Evolutionary conservation across 2,329 filamentous ascomycete genomes (phyloP).

Genomic region (Xylariales sp.): DNA sequence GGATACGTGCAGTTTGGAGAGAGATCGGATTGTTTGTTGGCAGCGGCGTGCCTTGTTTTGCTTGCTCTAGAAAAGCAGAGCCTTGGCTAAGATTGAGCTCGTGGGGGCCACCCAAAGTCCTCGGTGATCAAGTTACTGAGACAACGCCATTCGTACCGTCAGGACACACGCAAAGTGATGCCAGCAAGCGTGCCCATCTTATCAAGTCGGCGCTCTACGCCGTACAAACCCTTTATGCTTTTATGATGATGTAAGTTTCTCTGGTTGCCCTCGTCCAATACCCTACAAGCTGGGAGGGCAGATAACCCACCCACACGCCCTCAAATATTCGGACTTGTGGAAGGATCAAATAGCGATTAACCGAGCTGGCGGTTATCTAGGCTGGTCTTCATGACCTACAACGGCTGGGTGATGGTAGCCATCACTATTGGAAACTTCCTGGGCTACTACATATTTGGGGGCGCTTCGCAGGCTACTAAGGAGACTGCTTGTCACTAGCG

Average conservation of each 20-base stretch:
- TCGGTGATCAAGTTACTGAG: conserved; percentile 51
- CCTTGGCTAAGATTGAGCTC: conserved; percentile 5
- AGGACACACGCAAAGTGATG: conserved; percentile 54
- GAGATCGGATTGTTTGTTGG: too few relatives aligned
- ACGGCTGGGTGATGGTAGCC: conserved; percentile 93
- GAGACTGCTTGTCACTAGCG: conserved; percentile 82
- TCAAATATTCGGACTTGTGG: too few relatives aligned
- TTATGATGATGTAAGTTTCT: conserved; percentile 92
- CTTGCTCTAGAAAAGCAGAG: not conserved
- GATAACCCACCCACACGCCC: too few relatives aligned
- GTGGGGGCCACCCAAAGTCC: not conserved
- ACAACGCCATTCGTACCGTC: conserved; percentile 61
- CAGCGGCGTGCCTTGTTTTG: not conserved
- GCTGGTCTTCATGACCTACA: conserved; percentile 99
- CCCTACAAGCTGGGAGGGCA: too few relatives aligned
- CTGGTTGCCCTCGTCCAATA: too few relatives aligned
- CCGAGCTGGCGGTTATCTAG: conserved; percentile 39
- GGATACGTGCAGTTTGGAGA: not conserved
- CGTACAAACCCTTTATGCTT: conserved; percentile 95
- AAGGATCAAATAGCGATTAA: too few relatives aligned
- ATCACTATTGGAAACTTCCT: conserved; percentile 85
- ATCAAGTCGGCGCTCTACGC: conserved; percentile 83
- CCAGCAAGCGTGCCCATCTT: conserved; percentile 65
- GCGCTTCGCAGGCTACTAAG: conserved; percentile 67
- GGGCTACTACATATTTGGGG: conserved; percentile 80